Percentiles rank a stretch among this genome's conserved stretches.
These are phyloP conservation scores for Xerocomellus chrysenteron DNA, from an alignment of 768 basidiomycete genomes.

Conservation along the genomic window DNA sequence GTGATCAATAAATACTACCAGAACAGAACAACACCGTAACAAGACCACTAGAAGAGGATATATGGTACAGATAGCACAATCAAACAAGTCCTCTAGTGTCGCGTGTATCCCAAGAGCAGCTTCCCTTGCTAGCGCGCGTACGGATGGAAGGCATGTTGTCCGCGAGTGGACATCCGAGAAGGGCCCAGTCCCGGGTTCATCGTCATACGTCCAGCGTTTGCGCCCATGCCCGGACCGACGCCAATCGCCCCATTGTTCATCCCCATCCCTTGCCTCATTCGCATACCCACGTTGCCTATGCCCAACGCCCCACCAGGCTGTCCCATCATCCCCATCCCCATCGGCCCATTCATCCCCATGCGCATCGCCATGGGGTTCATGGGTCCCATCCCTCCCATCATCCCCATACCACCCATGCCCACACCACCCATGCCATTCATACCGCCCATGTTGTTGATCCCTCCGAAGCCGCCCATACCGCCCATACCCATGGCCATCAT, in stretches of 20 bases:
- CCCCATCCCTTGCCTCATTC: conserved; percentile 39
- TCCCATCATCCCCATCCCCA: conserved; percentile 41
- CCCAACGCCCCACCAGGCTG: conserved; percentile 19
- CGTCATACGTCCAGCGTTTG: conserved; percentile 40
- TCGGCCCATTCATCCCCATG: conserved; percentile 32
- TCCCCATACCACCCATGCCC: conserved; percentile 36
- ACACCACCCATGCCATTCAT: conserved; percentile 21
- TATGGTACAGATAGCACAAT: conserved; percentile 28
- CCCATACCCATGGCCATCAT: conserved; percentile 49
- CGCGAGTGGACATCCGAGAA: conserved; percentile 47
- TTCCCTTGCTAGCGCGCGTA: conserved; percentile 46
- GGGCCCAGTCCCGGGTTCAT: conserved; percentile 47
- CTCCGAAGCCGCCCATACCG: conserved; percentile 35
- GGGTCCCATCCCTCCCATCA: conserved; percentile 34
- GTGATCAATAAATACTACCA: conserved; percentile 16
- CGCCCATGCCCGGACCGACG: conserved; percentile 28
- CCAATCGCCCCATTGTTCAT: conserved; percentile 42
- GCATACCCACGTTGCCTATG: conserved; percentile 34
- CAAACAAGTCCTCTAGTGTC: background rate
- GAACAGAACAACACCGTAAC: conserved; percentile 7
- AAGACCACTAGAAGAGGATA: conserved; percentile 27
- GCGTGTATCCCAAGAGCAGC: background rate
- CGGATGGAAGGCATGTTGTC: conserved; percentile 65
- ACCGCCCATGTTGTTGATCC: conserved; percentile 14
- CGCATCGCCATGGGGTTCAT: conserved; percentile 37